Evolutionary conservation across 768 basidiomycete species (phyloP).

Genomic region (Tulasnella sp.): DNA sequence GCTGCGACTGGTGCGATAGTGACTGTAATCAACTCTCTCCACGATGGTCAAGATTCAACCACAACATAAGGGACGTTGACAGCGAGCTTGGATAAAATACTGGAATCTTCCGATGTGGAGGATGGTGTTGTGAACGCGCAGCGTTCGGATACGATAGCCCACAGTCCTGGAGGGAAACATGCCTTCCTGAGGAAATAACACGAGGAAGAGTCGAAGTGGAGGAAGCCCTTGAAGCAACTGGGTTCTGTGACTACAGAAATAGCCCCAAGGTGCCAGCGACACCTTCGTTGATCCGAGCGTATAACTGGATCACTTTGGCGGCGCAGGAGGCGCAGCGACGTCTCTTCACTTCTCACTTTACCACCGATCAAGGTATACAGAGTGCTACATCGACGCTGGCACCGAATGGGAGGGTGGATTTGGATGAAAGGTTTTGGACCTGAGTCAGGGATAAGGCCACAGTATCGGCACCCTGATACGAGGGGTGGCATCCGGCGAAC

Average conservation of each 20-base stretch:
- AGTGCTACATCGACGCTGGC: neutral
- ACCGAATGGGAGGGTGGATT: no score
- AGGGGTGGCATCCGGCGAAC: neutral
- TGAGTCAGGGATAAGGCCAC: neutral
- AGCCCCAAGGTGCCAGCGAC: neutral
- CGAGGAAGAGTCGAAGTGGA: slow-evolving; percentile 1
- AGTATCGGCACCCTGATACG: neutral
- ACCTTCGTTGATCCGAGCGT: slow-evolving; percentile 8
- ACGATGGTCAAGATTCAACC: neutral
- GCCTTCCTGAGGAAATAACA: slow-evolving; percentile 1
- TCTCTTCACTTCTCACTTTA: neutral
- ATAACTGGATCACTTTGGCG: slow-evolving; percentile 3
- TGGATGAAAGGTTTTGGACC: slow-evolving; percentile 8
- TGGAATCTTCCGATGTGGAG: slow-evolving; percentile 2
- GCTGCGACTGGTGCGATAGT: neutral
- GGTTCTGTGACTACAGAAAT: no score
- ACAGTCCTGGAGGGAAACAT: slow-evolving; percentile 1
- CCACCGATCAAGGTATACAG: neutral
- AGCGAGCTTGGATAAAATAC: neutral
- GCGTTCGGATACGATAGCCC: neutral
- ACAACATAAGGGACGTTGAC: neutral
- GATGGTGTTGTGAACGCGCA: neutral
- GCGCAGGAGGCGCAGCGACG: neutral
- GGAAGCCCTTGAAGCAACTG: neutral
- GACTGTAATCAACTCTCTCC: neutral